Evolutionary conservation across 352 stramenopile genomes (phyloP), one percentile per base, ranked within the genome.

Genomic region (Globisporangium apiculatum): DNA sequence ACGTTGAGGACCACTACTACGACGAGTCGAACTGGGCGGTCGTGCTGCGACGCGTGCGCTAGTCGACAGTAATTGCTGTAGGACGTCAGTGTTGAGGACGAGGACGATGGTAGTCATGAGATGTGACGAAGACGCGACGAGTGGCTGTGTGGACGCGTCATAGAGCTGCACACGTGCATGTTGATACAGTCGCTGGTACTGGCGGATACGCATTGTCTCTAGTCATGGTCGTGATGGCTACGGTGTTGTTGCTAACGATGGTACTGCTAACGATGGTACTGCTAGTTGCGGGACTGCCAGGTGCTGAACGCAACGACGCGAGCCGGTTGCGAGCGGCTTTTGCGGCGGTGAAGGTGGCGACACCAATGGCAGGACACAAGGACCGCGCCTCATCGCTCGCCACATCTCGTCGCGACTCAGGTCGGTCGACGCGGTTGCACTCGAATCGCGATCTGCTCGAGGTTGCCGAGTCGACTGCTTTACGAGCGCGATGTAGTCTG

Each of bases 21-120:
- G 86, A 95, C 58, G 78, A 93, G 51, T 88, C 74, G 17, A 95
- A 95, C 64, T 95, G 86, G 86, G 83, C 81, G n/a, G 69, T 95
- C 38, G 64, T 93, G 54, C 66, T 94, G 67, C 72, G 72, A 55
- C 78, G 80, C 42, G 61, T 65, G 52, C 55, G 53, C 35, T 65
- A 61, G 37, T 31, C 24, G 24, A 31, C 24, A 31, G 24, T 3
- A 31, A 31, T 31, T 3, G 24, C 24, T 31, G 24, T 31, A 31
- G 24, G 24, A 31, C 24, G 24, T 3, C 24, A 31, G 24, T 31
- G 24, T 31, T 31, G 24, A 31, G 24, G 24, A 31, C 24, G 24
- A 31, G 3, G 24, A 31, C 24, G 24, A 31, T 31, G 24, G 24
- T 31, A 31, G 24, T 31, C 24, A 31, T 31, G 24, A 3, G 24